Conservation (phyloP, 177 flowering plant genomes). For the Vitis hybrid region DNA sequence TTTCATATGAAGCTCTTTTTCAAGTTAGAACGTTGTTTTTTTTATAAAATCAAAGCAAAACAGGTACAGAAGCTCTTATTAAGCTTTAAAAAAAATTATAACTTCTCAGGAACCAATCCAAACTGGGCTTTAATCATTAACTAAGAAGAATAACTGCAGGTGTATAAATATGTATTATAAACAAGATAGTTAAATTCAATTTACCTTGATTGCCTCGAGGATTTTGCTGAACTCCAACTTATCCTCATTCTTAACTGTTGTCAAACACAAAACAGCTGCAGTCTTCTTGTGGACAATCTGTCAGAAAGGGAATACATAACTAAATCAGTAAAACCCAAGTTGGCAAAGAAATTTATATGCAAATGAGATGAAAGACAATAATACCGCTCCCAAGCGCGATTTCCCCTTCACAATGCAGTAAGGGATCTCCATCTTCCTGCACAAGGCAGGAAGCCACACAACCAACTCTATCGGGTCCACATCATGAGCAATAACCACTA, state of each 20-base stretch:
- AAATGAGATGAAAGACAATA: background rate
- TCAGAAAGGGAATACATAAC: background rate
- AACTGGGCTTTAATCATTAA: no score
- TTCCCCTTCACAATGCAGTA: constrained; percentile 71
- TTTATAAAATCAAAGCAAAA: no score
- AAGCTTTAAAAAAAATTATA: no score
- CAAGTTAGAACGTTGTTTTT: no score
- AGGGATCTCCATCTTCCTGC: constrained; percentile 70
- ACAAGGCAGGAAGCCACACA: constrained; percentile 55
- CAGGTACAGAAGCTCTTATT: no score
- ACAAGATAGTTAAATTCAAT: background rate
- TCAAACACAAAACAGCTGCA: constrained; percentile 60
- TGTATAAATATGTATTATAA: no score
- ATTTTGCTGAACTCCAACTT: constrained; percentile 71
- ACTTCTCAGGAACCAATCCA: no score
- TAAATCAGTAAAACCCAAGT: background rate
- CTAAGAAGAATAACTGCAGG: no score
- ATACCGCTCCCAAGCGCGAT: constrained; percentile 53
- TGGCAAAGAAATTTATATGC: no score
- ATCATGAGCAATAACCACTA: constrained; percentile 74
- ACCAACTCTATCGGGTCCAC: constrained; percentile 70
- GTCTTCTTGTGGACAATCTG: constrained; percentile 67
- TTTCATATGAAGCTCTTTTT: no score
- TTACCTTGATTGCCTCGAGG: constrained; percentile 72
- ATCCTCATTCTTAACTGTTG: constrained; percentile 75